phyloP scores from a whole-genome alignment of 2,329 filamentous ascomycete genomes.

The Cercospora janseana region DNA sequence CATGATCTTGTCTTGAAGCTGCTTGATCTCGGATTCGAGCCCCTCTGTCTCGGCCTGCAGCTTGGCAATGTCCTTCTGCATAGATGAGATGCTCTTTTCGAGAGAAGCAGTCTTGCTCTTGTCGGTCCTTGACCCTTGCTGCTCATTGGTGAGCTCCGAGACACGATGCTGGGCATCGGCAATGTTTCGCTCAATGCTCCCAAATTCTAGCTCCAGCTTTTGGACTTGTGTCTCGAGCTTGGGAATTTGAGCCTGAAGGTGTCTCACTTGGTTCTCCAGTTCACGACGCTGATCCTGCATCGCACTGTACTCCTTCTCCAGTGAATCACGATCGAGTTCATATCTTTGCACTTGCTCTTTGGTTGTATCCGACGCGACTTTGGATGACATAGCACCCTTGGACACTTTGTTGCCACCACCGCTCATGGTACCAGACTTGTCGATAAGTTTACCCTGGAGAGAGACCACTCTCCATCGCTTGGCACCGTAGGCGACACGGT shows the following conservation, averaged over 20 bases:
- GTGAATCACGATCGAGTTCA: constrained; percentile 78
- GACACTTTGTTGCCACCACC: constrained; percentile 90
- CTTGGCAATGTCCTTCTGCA: constrained; percentile 75
- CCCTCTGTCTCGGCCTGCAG: constrained; percentile 82
- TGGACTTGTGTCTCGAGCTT: constrained; percentile 85
- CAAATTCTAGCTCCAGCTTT: constrained; percentile 83
- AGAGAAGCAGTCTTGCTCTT: constrained; percentile 69
- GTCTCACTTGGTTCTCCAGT: constrained; percentile 69
- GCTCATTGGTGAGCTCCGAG: constrained; percentile 77
- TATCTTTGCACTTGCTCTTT: constrained; percentile 87
- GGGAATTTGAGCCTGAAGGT: constrained; percentile 75
- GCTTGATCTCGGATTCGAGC: constrained; percentile 89
- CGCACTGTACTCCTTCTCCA: constrained; percentile 78
- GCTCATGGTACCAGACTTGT: constrained; percentile 98
- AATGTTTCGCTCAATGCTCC: constrained; percentile 81
- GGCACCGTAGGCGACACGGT: constrained; percentile 92
- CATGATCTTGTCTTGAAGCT: constrained; percentile 95
- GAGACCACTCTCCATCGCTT: constrained; percentile 96
- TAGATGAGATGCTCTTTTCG: constrained; percentile 71
- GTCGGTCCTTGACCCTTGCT: constrained; percentile 77
- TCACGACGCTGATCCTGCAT: constrained; percentile 83
- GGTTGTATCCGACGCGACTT: constrained; percentile 79
- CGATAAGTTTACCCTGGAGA: constrained; percentile 89
- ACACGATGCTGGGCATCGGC: constrained; percentile 80
- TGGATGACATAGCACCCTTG: constrained; percentile 94